Evolutionary conservation across 2,329 filamentous ascomycete species (phyloP).

Genomic region (Xylariaceae sp.): DNA sequence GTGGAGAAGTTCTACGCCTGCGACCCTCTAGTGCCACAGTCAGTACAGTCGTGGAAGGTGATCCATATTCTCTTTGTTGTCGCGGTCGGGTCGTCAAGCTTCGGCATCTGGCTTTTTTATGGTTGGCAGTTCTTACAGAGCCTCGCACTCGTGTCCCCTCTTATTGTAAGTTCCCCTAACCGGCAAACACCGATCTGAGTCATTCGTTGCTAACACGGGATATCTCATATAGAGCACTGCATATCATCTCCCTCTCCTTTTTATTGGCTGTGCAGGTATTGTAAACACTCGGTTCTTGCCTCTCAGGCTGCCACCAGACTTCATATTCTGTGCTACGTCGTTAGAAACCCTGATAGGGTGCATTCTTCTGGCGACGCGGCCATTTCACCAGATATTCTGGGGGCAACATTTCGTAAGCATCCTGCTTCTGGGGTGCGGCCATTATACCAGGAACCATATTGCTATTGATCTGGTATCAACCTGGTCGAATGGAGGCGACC

Average conservation of each 20-base stretch:
- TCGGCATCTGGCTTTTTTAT: slow-evolving; percentile 38
- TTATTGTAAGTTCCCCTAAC: slow-evolving; percentile 22
- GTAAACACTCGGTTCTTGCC: slow-evolving; percentile 27
- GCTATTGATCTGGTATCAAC: slow-evolving; percentile 57
- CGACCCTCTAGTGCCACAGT: slow-evolving; percentile 45
- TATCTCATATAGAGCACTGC: slow-evolving; percentile 23
- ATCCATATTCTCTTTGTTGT: slow-evolving; percentile 42
- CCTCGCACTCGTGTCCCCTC: slow-evolving; percentile 25
- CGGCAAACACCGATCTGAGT: not conserved
- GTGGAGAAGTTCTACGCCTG: slow-evolving; percentile 43
- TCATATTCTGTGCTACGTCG: slow-evolving; percentile 41
- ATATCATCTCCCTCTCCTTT: slow-evolving; percentile 23
- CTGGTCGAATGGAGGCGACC: slow-evolving; percentile 38
- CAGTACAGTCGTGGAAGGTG: slow-evolving; percentile 38
- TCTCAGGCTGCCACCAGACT: slow-evolving; percentile 20
- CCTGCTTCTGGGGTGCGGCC: slow-evolving; percentile 55
- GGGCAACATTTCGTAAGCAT: slow-evolving; percentile 54
- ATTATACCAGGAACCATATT: slow-evolving; percentile 63
- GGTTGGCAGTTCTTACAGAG: slow-evolving; percentile 37
- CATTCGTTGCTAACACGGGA: slow-evolving; percentile 11
- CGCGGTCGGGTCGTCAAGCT: slow-evolving; percentile 37
- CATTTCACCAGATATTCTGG: slow-evolving; percentile 58
- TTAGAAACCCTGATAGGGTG: slow-evolving; percentile 39
- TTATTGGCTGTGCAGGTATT: slow-evolving; percentile 25
- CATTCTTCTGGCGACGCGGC: slow-evolving; percentile 41